Evolutionary conservation across 768 basidiomycete genomes (phyloP).

Genomic region (Kwoniella heveanensis): DNA sequence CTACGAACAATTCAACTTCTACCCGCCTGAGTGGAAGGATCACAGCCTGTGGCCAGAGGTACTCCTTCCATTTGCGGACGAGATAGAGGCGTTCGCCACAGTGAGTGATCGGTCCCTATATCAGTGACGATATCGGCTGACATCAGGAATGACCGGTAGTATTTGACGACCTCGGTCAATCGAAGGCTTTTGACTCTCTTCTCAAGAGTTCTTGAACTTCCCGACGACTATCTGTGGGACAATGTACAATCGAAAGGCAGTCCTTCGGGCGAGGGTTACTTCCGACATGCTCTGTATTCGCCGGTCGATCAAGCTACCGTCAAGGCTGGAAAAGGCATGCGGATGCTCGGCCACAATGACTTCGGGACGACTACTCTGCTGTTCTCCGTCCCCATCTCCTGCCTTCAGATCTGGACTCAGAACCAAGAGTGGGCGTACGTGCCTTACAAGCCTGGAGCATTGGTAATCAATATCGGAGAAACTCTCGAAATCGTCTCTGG

Average conservation of each 20-base stretch:
- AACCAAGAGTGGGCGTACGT: constrained; percentile 31
- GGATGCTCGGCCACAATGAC: constrained; percentile 27
- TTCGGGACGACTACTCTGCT: constrained; percentile 20
- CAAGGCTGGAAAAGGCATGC: constrained; percentile 1
- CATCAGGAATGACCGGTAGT: too few relatives aligned
- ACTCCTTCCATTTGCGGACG: constrained; percentile 18
- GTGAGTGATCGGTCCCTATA: too few relatives aligned
- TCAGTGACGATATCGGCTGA: too few relatives aligned
- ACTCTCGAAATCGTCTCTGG: constrained; percentile 29
- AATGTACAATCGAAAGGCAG: constrained; percentile 27
- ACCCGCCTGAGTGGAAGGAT: constrained; percentile 12
- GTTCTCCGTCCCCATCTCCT: constrained; percentile 21
- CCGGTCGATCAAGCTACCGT: constrained; percentile 2
- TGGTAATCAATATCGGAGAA: constrained; percentile 33
- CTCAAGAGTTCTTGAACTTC: constrained; percentile 31
- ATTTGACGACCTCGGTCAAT: constrained; percentile 16
- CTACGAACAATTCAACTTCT: constrained; percentile 25
- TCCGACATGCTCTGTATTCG: too few relatives aligned
- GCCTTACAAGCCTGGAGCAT: constrained; percentile 19
- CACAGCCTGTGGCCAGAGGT: neutral
- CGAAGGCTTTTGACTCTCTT: constrained; percentile 24
- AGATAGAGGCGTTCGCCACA: constrained; percentile 21
- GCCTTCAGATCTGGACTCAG: constrained; percentile 25
- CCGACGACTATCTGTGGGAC: constrained; percentile 31
- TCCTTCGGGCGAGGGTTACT: constrained; percentile 4